Evolutionary conservation across 345 rosid species (phyloP), one percentile per base, ranked within the genome.

Genomic region (Pseudoturritis turrita): DNA sequence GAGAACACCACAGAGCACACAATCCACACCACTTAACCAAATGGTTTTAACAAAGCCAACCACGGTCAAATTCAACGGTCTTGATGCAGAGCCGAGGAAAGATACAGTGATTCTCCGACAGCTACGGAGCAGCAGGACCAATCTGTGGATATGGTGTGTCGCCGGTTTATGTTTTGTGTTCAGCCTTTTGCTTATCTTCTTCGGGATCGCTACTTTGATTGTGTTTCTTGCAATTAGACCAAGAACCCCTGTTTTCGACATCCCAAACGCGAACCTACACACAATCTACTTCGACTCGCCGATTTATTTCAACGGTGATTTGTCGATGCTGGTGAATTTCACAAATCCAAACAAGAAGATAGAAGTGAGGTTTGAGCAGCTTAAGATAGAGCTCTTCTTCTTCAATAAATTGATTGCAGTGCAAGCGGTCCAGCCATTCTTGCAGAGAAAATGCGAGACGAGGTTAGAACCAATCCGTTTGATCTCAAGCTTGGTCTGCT

Each of bases 261-360:
- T 84, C 51, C 81, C 95, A 0, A 76, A 74, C 14, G 98, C 92
- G 6, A 83, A 51, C 55, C 87, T 94, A 78, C 89, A 79, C 77
- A 81, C 73, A 25, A 72, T 91, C 79, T 91, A 89, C 91, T 88
- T 94, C 23, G 96, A 88, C 68, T 78, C 97, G 0, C 83, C 87
- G 1, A 80, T 81, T 73, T 75, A 70, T 78, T 85, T 94, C 81
- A 89, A 88, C 0, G 91, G 96, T 0, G 90, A 91, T 62, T 64
- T 94, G 55, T 79, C 85, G 15, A 79, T 90, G 78, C 69, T 89
- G 8, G 95, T 83, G 36, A 89, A 88, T 61, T 87, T 91, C 57
- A 81, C 96, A 64, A 94, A 94, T 77, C 96, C 95, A 10, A 94
- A 94, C 60, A 73, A 74, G 65, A 91, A 87, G 80, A 72, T 91